Base-by-base conservation (phyloP, 2,329 filamentous ascomycete species). In the Trichoderma cornu-damae region DNA sequence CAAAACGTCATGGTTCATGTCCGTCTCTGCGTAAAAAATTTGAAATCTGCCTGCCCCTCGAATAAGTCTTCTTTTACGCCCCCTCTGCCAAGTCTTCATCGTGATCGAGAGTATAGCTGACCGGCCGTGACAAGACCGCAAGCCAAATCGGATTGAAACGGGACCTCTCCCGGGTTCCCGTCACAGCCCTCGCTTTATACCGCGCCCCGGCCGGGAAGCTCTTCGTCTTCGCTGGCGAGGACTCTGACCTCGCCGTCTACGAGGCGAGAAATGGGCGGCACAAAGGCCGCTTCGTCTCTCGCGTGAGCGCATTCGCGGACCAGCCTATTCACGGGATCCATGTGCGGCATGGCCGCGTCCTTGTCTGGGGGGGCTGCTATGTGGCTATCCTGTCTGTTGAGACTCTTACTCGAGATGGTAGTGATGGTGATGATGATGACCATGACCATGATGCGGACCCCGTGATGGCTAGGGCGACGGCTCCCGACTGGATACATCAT, bases 401-500 rank as follows among this genome's bases (percentile, higher is more conserved):
- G 28, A 59, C 60, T 6, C 34, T 44, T 20, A 68, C 60, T 62
- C n/a, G 60, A 16, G 44, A 11, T 11, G 46, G 50, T 11, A 34
- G 18, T 12, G 28, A 11, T 12, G 43, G 50, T 8, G 18, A 9
- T 6, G 22, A 12, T n/a, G 32, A 9, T 18, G n/a, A 12, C 4
- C 8, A 7, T 5, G 16, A 14, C 6, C n/a, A 11, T 20, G 16
- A 6, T 3, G 3, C 54, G 28, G 53, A 59, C n/a, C 37, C 67
- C 30, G 53, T 51, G 18, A 56, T 68, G 22, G 64, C 61, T 6
- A 80, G 80, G 63, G 73, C 74, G 22, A 69, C 69, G 3, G 80
- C 82, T 2, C 77, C 81, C 4, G 90, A 96, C 70, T 94, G 90
- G 90, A 84, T 95, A 61, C 81, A 93, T 64, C 83, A 89, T 68